phyloP scores from a whole-genome alignment of 345 rosid species.

The Boechera divaricarpa region DNA sequence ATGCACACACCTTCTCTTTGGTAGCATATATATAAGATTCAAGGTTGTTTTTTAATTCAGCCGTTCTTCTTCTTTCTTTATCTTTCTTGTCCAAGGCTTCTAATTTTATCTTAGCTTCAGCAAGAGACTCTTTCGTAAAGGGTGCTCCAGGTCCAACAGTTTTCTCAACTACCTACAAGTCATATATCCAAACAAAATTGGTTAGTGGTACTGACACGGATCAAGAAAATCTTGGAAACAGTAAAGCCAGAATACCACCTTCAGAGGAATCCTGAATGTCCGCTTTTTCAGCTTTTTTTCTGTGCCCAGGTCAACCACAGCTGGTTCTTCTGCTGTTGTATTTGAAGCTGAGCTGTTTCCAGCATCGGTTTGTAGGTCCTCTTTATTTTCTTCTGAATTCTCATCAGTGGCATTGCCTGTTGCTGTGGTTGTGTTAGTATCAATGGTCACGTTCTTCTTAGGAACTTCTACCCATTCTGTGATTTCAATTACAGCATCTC shows the following conservation, averaged over 20 bases:
- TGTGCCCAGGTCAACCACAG: slow-evolving; percentile 54
- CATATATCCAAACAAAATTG: slow-evolving; percentile 1
- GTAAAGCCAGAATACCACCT: slow-evolving; percentile 52
- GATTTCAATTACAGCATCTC: slow-evolving; percentile 92
- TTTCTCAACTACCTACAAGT: slow-evolving; percentile 73
- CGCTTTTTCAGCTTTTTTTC: slow-evolving; percentile 83
- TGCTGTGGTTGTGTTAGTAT: slow-evolving; percentile 66
- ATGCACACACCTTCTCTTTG: slow-evolving; percentile 77
- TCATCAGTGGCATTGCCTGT: slow-evolving; percentile 55
- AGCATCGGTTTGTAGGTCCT: slow-evolving; percentile 56
- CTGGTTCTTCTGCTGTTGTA: slow-evolving; percentile 57
- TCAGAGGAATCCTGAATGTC: slow-evolving; percentile 81
- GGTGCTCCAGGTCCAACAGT: slow-evolving; percentile 81
- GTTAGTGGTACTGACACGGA: slow-evolving; percentile 12
- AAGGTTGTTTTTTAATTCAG: slow-evolving; percentile 90
- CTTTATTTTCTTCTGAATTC: slow-evolving; percentile 59
- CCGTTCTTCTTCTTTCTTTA: slow-evolving; percentile 88
- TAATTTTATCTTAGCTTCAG: slow-evolving; percentile 74
- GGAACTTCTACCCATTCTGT: slow-evolving; percentile 99
- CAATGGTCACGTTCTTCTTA: slow-evolving; percentile 69
- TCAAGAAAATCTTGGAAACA: slow-evolving; percentile 19
- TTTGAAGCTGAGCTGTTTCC: slow-evolving; percentile 48
- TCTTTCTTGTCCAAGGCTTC: slow-evolving; percentile 88
- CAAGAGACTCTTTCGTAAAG: slow-evolving; percentile 65
- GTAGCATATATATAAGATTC: slow-evolving; percentile 95